Base-by-base conservation (phyloP, 176 grass and related monocot species). In the Zoysia japonica region DNA sequence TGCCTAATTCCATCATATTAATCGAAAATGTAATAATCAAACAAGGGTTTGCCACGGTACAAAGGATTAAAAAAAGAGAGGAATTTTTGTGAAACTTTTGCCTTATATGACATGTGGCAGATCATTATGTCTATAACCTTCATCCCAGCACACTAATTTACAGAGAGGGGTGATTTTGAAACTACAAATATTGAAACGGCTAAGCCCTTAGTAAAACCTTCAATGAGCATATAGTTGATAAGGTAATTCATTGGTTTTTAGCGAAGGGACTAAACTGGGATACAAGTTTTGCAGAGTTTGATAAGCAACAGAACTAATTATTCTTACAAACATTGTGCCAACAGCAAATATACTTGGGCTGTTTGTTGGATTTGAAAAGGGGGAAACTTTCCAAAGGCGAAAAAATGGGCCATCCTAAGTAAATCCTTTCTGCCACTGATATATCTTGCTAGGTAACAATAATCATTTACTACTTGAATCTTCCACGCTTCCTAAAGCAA, bases 241-340 rank as follows among this genome's bases (percentile, higher is more conserved):
- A 7, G 64, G 7, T 44, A 59, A 44, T n/a, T 20, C 52, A 59
- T 59, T 59, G 9, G 39, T 66, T 42, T 66, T 66, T 66, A 42
- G 39, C 40, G 3, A 2, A 41, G 5, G 39, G 14, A 40, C 39
- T 43, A 66, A 66, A 42, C 5, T 43, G 16, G 16, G 62, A 41
- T 13, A 12, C 62, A 65, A 15, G 61, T 38, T 63, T 11, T 36
- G 35, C 47, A 47, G 11, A n/a, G 10, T 75, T 42, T 9, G 5
- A 60, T 60, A 75, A 28, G 72, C 53, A 60, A 75, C 17, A 15
- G 41, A 35, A 75, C 5, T 57, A 59, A 6, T 14, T 75, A 55
- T 59, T 69, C 39, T 75, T 60, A 45, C 19, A 74, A 45, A 59
- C 20, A 7, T 60, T 60, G n/a, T 60, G 6, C 5, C 7, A 28